These are phyloP conservation scores for Tetragonia tetragonoides DNA, from an alignment of 148 eudicot genomes.

Conservation along the genomic window DNA sequence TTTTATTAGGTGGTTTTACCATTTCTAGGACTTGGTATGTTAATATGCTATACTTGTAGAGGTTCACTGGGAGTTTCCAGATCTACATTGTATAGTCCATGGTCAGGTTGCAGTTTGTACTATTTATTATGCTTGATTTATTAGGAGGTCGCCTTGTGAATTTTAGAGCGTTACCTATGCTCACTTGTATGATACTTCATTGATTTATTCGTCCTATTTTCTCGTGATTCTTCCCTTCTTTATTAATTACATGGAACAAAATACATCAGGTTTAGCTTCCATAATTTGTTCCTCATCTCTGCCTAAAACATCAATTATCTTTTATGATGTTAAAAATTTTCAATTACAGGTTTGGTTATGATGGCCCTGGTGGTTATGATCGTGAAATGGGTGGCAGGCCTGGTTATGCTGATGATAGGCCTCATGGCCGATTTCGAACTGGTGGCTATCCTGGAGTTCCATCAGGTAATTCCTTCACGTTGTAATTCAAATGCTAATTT, in stretches of 20 bases:
- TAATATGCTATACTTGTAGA: background rate
- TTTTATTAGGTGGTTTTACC: no score
- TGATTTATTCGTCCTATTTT: background rate
- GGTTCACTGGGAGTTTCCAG: background rate
- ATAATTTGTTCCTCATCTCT: background rate
- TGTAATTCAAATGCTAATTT: background rate
- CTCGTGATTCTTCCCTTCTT: background rate
- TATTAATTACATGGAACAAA: background rate
- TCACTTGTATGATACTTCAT: background rate
- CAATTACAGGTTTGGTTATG: conserved; percentile 74
- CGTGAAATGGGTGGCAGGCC: conserved; percentile 82
- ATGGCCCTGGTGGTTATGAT: conserved; percentile 69
- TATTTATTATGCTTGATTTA: background rate
- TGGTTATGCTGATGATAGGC: conserved; percentile 79
- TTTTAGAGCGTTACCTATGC: no score
- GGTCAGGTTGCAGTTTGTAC: background rate
- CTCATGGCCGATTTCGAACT: conserved; percentile 80
- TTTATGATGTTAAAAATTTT: background rate
- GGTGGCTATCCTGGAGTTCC: conserved; percentile 81
- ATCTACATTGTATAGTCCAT: background rate
- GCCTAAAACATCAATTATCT: background rate
- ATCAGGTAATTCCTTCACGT: conserved; percentile 39
- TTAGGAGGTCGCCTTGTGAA: background rate
- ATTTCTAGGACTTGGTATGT: no score
- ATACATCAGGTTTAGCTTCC: background rate